These are phyloP conservation scores for Alopecurus myosuroides DNA, from an alignment of 176 grass and related monocot genomes.

Conservation along the genomic window DNA sequence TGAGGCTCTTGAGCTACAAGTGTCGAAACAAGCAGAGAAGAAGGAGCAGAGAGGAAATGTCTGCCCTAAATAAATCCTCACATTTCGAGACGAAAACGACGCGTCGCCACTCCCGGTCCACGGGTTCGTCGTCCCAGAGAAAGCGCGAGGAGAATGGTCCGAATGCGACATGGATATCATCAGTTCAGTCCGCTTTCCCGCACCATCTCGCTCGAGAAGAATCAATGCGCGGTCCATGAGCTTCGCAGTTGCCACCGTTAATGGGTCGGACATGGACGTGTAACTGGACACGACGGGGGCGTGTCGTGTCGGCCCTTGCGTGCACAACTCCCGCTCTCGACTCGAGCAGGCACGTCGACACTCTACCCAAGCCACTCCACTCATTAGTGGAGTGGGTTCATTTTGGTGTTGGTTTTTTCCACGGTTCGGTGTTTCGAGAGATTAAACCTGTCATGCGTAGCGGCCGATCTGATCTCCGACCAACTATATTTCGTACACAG, in stretches of 20 bases:
- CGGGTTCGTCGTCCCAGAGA: not conserved
- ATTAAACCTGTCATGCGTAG: too few species aligned
- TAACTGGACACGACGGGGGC: slow-evolving; percentile 7
- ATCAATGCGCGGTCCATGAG: not conserved
- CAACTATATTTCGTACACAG: too few species aligned
- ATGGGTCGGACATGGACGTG: slow-evolving; percentile 12
- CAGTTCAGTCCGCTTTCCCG: not conserved
- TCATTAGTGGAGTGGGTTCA: not conserved
- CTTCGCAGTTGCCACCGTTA: not conserved
- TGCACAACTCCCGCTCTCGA: not conserved
- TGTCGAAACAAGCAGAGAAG: not conserved
- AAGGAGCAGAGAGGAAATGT: not conserved
- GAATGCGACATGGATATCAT: not conserved
- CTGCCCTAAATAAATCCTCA: too few species aligned
- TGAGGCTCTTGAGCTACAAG: not conserved
- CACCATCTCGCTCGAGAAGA: not conserved
- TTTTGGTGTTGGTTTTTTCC: not conserved
- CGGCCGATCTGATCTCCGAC: too few species aligned
- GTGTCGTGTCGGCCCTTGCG: not conserved
- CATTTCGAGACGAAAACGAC: not conserved
- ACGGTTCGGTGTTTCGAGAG: too few species aligned
- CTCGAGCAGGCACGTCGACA: not conserved
- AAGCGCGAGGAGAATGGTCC: not conserved
- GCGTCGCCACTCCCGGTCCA: not conserved
- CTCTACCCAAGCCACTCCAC: not conserved